phyloP scores from a whole-genome alignment of 2,329 filamentous ascomycete genomes.

The Aureobasidium uvarum region DNA sequence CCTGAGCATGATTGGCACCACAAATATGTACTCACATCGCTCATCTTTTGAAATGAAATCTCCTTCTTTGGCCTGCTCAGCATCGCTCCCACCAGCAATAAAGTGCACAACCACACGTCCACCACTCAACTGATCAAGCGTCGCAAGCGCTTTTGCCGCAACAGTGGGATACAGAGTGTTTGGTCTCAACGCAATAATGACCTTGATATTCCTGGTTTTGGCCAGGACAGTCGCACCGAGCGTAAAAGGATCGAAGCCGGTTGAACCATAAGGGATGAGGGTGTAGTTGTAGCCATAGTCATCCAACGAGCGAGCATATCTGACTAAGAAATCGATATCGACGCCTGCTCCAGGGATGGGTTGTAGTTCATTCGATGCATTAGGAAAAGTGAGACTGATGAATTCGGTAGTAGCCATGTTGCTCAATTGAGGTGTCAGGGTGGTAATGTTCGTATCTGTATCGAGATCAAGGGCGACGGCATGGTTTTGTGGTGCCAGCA shows the following conservation, averaged over 20 bases:
- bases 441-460: background rate
- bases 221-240: slow-evolving; percentile 58
- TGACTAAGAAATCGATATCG: slow-evolving; percentile 56
- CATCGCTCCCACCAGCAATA: slow-evolving; percentile 61
- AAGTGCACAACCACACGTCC: slow-evolving; percentile 62
- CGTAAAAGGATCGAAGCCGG: slow-evolving; percentile 58
- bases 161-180: slow-evolving; percentile 63
- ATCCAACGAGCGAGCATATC: slow-evolving; percentile 58
- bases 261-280: slow-evolving; percentile 58
- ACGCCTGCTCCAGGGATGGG: slow-evolving; percentile 54
- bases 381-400: slow-evolving; percentile 59
- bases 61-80: slow-evolving; percentile 59
- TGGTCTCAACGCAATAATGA: slow-evolving; percentile 61
- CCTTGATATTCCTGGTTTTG: slow-evolving; percentile 58
- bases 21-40: slow-evolving; percentile 41
- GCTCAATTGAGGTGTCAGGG: background rate
- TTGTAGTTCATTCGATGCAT: slow-evolving; percentile 56
- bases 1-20: too few species aligned
- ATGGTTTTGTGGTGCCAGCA: background rate
- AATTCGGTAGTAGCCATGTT: slow-evolving; percentile 47
- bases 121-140: slow-evolving; percentile 58
- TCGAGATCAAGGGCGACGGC: background rate
- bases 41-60: slow-evolving; percentile 59
- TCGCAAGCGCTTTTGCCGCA: slow-evolving; percentile 61
- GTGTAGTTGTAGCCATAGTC: slow-evolving; percentile 63